Base-by-base conservation (phyloP, 176 grass and related monocot genomes). In the Typha latifolia region DNA sequence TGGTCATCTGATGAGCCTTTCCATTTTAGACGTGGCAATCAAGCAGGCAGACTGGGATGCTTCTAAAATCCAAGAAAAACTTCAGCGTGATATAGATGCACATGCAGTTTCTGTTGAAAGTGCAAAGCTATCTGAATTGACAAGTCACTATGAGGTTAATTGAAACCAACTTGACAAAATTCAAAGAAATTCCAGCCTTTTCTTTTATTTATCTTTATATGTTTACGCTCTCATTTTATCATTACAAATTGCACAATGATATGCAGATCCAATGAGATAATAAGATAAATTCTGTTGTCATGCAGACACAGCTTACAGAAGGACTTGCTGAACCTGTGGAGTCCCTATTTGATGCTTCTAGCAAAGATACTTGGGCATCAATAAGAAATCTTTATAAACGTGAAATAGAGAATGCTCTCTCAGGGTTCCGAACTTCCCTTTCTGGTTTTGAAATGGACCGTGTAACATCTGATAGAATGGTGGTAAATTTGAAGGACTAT, bases 401-500 rank as follows among this genome's bases (percentile, higher is more conserved):
- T 26, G 83, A 87, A 67, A 82, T 74, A 21, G 83, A 84, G 81
- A 82, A 85, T 74, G 51, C 66, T 77, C 34, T 72, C 71, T 51
- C 32, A 16, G 79, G 57, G 55, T 84, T 91, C 61, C 72, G 49
- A 27, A 52, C 29, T 84, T 88, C 86, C 20, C 78, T 97, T 64
- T 84, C 67, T 62, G 81, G 75, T 62, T 97, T 92, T 80, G 88
- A 89, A 14, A 78, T 97, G n/a, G 83, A 92, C 48, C 57, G 84
- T 50, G 68, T 57, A 56, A 71, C 70, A 80, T 79, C 32, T 55
- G 67, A 49, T 66, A 72, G 77, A 61, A 84, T 84, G 82, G 49
- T 84, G 14, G 62, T 69, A 63, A 82, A 84, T 69, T 77, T 97
- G 55, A 82, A 74, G 80, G 75, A 86, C 61, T 71, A 84, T 69